These are phyloP conservation scores for Camptophora hylomeconis DNA, from an alignment of 2,329 filamentous ascomycete species.

Conservation along the genomic window DNA sequence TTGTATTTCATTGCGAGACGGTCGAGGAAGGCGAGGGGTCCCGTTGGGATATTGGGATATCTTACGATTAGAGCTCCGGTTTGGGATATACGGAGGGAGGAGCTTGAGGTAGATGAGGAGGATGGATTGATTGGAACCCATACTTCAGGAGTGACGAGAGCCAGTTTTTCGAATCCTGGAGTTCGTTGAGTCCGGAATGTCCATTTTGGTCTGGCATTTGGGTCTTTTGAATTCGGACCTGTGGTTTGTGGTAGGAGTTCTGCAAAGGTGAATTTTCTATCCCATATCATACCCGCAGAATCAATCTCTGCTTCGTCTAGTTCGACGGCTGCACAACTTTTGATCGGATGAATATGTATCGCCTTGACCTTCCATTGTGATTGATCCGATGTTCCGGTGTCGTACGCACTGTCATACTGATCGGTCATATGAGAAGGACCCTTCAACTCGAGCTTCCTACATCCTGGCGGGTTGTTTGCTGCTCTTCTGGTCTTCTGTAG, in stretches of 20 bases:
- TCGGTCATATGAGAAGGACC: constrained; percentile 41
- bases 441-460: constrained; percentile 38
- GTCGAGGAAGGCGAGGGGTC: constrained; percentile 5
- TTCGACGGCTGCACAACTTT: constrained; percentile 69
- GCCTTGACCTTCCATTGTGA: constrained; percentile 46
- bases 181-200: constrained; percentile 31
- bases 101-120: constrained; percentile 22
- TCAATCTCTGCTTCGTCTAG: constrained; percentile 51
- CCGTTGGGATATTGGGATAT: constrained; percentile 24
- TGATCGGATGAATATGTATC: constrained; percentile 69
- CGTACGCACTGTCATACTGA: constrained; percentile 41
- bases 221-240: constrained; percentile 14
- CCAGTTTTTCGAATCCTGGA: constrained; percentile 44
- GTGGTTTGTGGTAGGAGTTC: constrained; percentile 36
- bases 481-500: background rate
- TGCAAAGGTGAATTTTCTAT: constrained; percentile 73
- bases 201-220: constrained; percentile 33
- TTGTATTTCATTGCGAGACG: constrained; percentile 14
- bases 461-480: constrained; percentile 26
- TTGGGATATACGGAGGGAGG: constrained; percentile 30
- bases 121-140: constrained; percentile 35
- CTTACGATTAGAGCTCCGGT: constrained; percentile 41
- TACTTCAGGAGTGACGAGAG: constrained; percentile 52
- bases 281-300: constrained; percentile 59
- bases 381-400: constrained; percentile 21